These are phyloP conservation scores for Trematosphaeria pertusa DNA, from an alignment of 2,329 filamentous ascomycete genomes.

Conservation along the genomic window DNA sequence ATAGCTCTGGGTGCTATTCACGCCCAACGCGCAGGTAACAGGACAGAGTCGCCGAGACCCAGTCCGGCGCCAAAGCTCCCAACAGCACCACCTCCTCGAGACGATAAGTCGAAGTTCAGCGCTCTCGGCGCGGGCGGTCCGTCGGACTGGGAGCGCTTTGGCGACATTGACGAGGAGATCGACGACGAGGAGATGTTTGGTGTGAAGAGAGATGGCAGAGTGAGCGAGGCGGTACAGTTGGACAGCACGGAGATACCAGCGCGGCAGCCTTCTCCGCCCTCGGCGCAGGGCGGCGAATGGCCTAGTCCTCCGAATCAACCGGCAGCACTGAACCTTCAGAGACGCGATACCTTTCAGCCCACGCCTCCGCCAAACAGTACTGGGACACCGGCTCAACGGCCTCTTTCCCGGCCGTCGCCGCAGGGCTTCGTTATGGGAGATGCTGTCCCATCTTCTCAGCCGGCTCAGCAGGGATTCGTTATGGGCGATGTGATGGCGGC, in stretches of 20 bases:
- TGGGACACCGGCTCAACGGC: conserved; percentile 22
- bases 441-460: conserved; percentile 11
- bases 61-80: conserved; percentile 20
- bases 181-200: conserved; percentile 45
- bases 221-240: conserved; percentile 21
- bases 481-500: conserved; percentile 9
- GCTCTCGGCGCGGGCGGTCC: conserved; percentile 44
- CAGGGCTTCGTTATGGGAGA: conserved; percentile 32
- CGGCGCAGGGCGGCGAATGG: conserved; percentile 34
- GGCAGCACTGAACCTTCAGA: conserved; percentile 16
- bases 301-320: conserved; percentile 39
- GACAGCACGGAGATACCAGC: conserved; percentile 40
- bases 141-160: conserved; percentile 49
- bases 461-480: conserved; percentile 1
- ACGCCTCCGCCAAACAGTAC: conserved; percentile 36
- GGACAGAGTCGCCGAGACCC: conserved; percentile 35
- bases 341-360: conserved; percentile 37
- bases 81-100: conserved; percentile 33
- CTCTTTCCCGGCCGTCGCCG: conserved; percentile 22
- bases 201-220: conserved; percentile 31
- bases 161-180: conserved; percentile 38
- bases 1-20: conserved; percentile 39
- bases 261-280: conserved; percentile 32
- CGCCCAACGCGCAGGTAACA: conserved; percentile 31
- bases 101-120: conserved; percentile 38